Percentiles rank a stretch among this genome's conserved stretches.
These are phyloP conservation scores for Heliamphora ciliata DNA, from an alignment of 179 eudicot genomes.

Conservation along the genomic window DNA sequence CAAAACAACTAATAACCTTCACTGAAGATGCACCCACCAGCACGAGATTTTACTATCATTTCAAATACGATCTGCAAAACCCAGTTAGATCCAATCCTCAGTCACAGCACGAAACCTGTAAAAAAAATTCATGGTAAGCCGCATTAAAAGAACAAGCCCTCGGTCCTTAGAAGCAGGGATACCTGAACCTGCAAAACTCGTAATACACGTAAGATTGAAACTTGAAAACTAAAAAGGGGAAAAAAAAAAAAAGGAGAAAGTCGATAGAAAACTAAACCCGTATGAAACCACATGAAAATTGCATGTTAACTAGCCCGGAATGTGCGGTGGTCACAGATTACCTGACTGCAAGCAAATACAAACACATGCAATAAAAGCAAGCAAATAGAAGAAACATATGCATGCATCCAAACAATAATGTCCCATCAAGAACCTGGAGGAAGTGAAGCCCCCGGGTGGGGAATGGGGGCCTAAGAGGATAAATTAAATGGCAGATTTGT, in stretches of 20 bases:
- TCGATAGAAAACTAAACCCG: conserved; percentile 15
- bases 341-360: conserved; percentile 15
- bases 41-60: background rate
- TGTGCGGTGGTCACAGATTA: conserved; percentile 11
- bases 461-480: background rate
- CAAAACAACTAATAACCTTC: background rate
- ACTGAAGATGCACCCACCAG: background rate
- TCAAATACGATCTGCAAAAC: conserved; percentile 14
- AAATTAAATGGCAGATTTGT: background rate
- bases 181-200: conserved; percentile 75
- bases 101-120: conserved; percentile 47
- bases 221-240: background rate
- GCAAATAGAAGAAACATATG: background rate
- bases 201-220: conserved; percentile 30
- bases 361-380: conserved; percentile 5
- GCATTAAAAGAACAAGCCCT: conserved; percentile 29
- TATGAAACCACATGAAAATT: conserved; percentile 10
- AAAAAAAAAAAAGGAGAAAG: background rate
- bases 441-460: too few relatives aligned
- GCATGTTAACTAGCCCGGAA: conserved; percentile 16
- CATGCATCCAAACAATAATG: background rate
- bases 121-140: conserved; percentile 48
- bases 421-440: background rate
- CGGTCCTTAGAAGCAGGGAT: conserved; percentile 41
- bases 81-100: conserved; percentile 15